These are phyloP conservation scores for Trametes coccinea DNA, from an alignment of 768 basidiomycete species.

Conservation along the genomic window DNA sequence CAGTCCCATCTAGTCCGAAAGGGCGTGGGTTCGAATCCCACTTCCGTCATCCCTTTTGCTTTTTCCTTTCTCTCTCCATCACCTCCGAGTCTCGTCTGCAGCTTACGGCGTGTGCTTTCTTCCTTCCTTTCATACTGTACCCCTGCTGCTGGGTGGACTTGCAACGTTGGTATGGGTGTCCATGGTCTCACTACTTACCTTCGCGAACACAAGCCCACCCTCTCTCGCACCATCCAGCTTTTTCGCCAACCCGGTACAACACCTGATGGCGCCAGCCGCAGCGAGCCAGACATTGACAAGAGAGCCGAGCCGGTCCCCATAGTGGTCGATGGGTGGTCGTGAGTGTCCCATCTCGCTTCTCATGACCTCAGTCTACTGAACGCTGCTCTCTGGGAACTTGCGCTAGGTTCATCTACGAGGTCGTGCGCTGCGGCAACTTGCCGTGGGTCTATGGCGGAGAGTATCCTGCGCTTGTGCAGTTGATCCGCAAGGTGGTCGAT, in stretches of 20 bases:
- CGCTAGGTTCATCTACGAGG: conserved; percentile 71
- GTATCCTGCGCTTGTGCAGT: conserved; percentile 54
- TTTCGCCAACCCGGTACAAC: not conserved
- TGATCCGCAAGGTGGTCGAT: conserved; percentile 51
- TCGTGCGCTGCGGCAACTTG: conserved; percentile 58
- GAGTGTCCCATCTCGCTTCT: conserved; percentile 39
- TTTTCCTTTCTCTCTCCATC: not conserved
- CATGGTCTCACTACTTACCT: conserved; percentile 55
- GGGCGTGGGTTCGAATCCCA: conserved; percentile 24
- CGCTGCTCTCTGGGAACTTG: conserved; percentile 14
- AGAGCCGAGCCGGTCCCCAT: conserved; percentile 40
- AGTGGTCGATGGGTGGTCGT: conserved; percentile 89
- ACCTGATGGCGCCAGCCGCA: not conserved
- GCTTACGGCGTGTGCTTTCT: too few relatives aligned
- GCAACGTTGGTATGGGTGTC: conserved; percentile 43
- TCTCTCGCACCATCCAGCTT: conserved; percentile 42
- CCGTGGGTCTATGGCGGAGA: conserved; percentile 91
- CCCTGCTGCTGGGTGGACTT: not conserved
- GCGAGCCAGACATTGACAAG: conserved; percentile 1
- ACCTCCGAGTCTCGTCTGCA: too few relatives aligned
- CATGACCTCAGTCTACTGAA: conserved; percentile 5
- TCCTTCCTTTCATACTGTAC: not conserved
- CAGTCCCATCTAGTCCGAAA: conserved; percentile 10
- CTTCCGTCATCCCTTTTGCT: conserved; percentile 10
- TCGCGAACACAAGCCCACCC: conserved; percentile 43